Base-by-base conservation (phyloP, 257 asterid genomes). In the Buddleja alternifolia region DNA sequence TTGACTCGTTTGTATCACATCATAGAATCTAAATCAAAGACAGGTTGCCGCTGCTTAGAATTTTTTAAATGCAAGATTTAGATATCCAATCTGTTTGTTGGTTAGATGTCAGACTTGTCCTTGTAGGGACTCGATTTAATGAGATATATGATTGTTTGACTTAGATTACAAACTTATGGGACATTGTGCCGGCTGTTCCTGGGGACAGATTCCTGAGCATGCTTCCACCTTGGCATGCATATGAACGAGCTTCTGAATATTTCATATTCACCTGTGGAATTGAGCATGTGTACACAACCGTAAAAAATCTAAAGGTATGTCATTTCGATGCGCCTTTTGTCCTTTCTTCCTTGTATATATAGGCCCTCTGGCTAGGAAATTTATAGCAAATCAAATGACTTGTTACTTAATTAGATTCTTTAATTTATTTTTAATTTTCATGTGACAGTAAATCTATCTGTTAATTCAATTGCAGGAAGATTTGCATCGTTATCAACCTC, bases 141-240 rank as follows among this genome's bases (percentile, higher is more conserved):
- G 71, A 37, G 52, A 61, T 68, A 55, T 73, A 21, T 48, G 60
- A 50, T 60, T 72, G 72, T 79, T 71, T 39, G 67, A 57, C 73
- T 66, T 67, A 92, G 98, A 71, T 92, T 77, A 20, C 46, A 36
- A 88, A 71, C 73, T 82, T 92, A 12, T 79, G 95, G 93, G 96
- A 87, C 69, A 70, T 84, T 73, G 96, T 92, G 60, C 98, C 98
- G 32, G 95, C 96, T 67, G 77, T 76, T 50, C 95, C 91, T 46
- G 95, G 91, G 72, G 98, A 90, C 71, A 83, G 86, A 80, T 92
- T 92, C 78, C 80, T 92, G 60, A 92, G 97, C 81, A 84, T 92
- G 90, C 95, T 92, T 74, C 98, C 98, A 20, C 93, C 98, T 44
- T 92, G 97, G 97, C 98, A 92, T 86, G 98, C 92, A 55, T 92